Evolutionary conservation across 2,329 filamentous ascomycete genomes (phyloP).

Genomic region (Aspergillus hortae): DNA sequence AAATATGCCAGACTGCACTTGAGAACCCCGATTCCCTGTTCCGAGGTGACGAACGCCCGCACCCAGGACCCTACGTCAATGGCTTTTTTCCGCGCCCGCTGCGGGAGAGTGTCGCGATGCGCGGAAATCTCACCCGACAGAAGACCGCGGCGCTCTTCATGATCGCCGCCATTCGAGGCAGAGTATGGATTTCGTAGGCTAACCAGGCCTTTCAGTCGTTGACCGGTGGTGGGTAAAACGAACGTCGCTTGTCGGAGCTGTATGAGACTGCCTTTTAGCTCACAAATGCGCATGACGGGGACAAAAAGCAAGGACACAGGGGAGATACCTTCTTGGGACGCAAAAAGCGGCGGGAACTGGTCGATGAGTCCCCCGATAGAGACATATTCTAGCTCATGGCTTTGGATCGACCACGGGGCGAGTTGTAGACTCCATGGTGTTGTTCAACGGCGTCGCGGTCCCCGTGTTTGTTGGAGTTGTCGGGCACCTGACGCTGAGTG

Average conservation of each 20-base stretch:
- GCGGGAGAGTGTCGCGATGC: constrained; percentile 11
- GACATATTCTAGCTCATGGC: constrained; percentile 26
- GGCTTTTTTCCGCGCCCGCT: constrained; percentile 23
- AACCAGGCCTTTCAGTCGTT: constrained; percentile 76
- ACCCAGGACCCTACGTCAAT: constrained; percentile 39
- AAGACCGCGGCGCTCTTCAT: constrained; percentile 38
- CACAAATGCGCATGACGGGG: too few species aligned
- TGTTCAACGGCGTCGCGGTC: not conserved
- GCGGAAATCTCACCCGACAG: constrained; percentile 24
- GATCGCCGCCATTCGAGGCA: constrained; percentile 21
- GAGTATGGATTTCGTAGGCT: constrained; percentile 61
- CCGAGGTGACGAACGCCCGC: constrained; percentile 64
- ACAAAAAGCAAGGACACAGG: not conserved
- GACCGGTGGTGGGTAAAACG: constrained; percentile 80
- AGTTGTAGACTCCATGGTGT: not conserved
- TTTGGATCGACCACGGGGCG: not conserved
- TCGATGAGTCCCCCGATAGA: constrained; percentile 26
- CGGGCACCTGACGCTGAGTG: not conserved
- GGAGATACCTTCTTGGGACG: constrained; percentile 30
- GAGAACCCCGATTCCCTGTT: constrained; percentile 73
- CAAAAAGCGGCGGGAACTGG: constrained; percentile 28
- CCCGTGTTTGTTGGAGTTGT: not conserved
- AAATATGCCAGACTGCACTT: constrained; percentile 92
- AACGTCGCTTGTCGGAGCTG: constrained; percentile 80
- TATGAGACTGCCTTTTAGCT: not conserved